These are phyloP conservation scores for Dendrobium officinale DNA, from an alignment of 106 monocot species.

Conservation along the genomic window DNA sequence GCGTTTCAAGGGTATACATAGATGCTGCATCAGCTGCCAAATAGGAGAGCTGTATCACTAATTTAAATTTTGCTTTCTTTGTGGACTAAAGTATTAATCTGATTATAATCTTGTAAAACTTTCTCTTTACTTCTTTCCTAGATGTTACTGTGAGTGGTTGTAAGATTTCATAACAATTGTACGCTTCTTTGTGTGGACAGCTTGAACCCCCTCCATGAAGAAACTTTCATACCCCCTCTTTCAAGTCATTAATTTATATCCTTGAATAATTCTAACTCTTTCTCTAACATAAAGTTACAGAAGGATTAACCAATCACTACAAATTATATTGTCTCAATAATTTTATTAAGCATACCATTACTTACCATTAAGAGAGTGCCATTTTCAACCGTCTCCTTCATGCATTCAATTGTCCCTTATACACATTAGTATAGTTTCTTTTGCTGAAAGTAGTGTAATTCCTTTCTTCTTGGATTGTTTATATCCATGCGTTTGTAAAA, in stretches of 20 bases:
- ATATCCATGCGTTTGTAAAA: too few species aligned
- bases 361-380: background rate
- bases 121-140: background rate
- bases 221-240: background rate
- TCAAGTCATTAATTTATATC: background rate
- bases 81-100: too few species aligned
- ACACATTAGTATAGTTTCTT: background rate
- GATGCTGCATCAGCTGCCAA: too few species aligned
- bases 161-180: background rate
- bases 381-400: background rate
- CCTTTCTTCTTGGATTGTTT: too few species aligned
- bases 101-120: background rate
- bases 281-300: background rate
- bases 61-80: background rate
- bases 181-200: background rate
- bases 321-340: background rate
- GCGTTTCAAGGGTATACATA: too few species aligned
- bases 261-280: background rate
- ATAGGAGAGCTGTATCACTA: too few species aligned
- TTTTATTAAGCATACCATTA: background rate
- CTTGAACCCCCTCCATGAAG: background rate
- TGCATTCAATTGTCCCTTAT: background rate
- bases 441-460: background rate
- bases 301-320: background rate
- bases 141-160: background rate